A percentile compares a stretch with the other conserved stretches of the same genome.
Evolutionary conservation across 1,284 basidiomycete genomes (phyloP).

Genomic region (Tausonia pullulans): DNA sequence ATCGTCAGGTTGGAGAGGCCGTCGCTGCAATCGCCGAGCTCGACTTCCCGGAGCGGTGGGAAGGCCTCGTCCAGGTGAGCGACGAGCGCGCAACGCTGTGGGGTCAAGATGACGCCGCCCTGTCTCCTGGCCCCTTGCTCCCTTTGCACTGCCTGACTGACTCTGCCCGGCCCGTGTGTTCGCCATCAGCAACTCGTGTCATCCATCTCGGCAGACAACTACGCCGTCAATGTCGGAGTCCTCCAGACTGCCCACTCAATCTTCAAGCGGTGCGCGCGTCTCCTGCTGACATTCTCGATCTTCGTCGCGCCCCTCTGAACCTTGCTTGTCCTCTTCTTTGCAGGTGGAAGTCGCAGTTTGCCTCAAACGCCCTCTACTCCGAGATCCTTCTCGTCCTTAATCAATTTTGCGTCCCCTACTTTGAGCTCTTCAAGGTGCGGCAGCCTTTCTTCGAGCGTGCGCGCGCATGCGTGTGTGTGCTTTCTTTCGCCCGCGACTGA

Average conservation of each 20-base stretch:
- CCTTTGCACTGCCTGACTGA: no score
- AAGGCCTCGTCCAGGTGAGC: conserved; percentile 69
- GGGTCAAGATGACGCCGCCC: no score
- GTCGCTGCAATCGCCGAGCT: conserved; percentile 73
- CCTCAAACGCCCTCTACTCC: conserved; percentile 74
- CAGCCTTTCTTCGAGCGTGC: no score
- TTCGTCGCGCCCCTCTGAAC: background rate
- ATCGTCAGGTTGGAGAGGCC: conserved; percentile 70
- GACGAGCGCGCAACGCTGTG: no score
- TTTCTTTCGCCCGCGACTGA: conserved; percentile 27
- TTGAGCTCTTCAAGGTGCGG: conserved; percentile 58
- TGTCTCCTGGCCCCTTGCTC: conserved; percentile 15
- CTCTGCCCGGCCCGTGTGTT: no score
- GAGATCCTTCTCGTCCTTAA: conserved; percentile 86
- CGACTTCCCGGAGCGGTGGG: conserved; percentile 80
- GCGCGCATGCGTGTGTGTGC: background rate
- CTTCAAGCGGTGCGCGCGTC: conserved; percentile 48
- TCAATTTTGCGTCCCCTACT: conserved; percentile 73
- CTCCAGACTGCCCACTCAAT: conserved; percentile 92
- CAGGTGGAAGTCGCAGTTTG: conserved; percentile 78
- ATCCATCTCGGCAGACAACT: conserved; percentile 65
- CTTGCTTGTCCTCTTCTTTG: background rate
- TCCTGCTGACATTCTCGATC: conserved; percentile 2
- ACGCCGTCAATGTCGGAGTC: conserved; percentile 76
- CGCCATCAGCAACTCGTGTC: conserved; percentile 61